These are phyloP conservation scores for Penicillium sp. DNA, from an alignment of 2,329 filamentous ascomycete genomes.

Conservation along the genomic window DNA sequence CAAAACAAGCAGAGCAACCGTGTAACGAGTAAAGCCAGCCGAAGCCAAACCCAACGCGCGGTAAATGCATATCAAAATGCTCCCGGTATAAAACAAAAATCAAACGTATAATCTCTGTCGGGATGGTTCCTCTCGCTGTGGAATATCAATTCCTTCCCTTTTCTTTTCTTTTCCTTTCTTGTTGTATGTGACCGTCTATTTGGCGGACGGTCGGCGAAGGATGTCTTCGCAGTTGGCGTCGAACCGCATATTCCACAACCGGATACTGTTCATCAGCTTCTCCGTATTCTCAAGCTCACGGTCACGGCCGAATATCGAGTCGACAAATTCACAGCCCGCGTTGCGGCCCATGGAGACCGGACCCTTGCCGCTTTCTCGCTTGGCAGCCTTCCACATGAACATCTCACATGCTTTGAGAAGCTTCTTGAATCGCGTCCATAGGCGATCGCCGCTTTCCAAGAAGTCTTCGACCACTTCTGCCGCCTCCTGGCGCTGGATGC, in stretches of 20 bases:
- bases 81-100: conserved; percentile 14
- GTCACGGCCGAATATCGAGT: conserved; percentile 91
- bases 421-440: conserved; percentile 80
- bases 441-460: conserved; percentile 79
- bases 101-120: conserved; percentile 14
- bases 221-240: conserved; percentile 95
- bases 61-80: conserved; percentile 35
- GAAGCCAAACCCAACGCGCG: conserved; percentile 35
- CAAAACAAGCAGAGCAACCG: conserved; percentile 11
- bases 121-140: conserved; percentile 6
- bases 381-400: conserved; percentile 89
- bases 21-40: conserved; percentile 30
- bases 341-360: conserved; percentile 79
- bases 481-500: conserved; percentile 70
- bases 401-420: conserved; percentile 88
- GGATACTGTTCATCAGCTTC: conserved; percentile 84
- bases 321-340: conserved; percentile 90
- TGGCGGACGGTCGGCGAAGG: conserved; percentile 54
- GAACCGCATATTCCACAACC: conserved; percentile 89
- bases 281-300: conserved; percentile 86
- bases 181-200: conserved; percentile 22
- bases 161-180: neutral
- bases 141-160: neutral
- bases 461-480: conserved; percentile 85
- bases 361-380: conserved; percentile 63